phyloP scores from a whole-genome alignment of 2,329 filamentous ascomycete genomes.

The Chrysosporium keratinophilum region DNA sequence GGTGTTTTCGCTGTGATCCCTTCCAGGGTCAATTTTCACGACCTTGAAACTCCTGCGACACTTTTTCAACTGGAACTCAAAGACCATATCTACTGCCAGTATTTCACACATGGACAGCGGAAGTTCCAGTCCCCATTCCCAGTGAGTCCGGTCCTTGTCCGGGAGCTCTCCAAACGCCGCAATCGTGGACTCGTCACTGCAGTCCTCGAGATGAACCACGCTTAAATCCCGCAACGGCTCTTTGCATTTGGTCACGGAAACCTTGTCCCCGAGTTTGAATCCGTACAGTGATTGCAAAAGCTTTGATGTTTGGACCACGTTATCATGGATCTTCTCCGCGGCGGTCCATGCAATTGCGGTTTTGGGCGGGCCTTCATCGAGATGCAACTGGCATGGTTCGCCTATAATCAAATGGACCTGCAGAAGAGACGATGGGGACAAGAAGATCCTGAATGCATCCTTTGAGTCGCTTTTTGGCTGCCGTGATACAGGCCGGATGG shows the following conservation, averaged over 20 bases:
- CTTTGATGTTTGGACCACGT: constrained; percentile 62
- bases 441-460: constrained; percentile 50
- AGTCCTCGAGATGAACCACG: constrained; percentile 51
- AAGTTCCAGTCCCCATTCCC: constrained; percentile 41
- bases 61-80: constrained; percentile 52
- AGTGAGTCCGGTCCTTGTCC: constrained; percentile 33
- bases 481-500: constrained; percentile 45
- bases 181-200: constrained; percentile 30
- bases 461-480: constrained; percentile 41
- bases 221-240: constrained; percentile 45
- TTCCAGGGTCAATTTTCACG: constrained; percentile 45
- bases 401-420: constrained; percentile 47
- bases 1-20: constrained; percentile 34
- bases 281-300: constrained; percentile 61
- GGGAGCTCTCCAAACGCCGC: constrained; percentile 25
- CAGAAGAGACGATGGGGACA: constrained; percentile 47
- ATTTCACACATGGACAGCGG: constrained; percentile 49
- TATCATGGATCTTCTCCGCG: constrained; percentile 52
- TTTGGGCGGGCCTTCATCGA: constrained; percentile 30
- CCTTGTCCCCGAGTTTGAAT: constrained; percentile 60
- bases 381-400: constrained; percentile 42
- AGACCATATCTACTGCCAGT: constrained; percentile 57
- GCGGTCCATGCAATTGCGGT: constrained; percentile 55
- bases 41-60: constrained; percentile 53
- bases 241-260: constrained; percentile 50